These are phyloP conservation scores for Solanum sejunctum DNA, from an alignment of 257 asterid species.

Conservation along the genomic window DNA sequence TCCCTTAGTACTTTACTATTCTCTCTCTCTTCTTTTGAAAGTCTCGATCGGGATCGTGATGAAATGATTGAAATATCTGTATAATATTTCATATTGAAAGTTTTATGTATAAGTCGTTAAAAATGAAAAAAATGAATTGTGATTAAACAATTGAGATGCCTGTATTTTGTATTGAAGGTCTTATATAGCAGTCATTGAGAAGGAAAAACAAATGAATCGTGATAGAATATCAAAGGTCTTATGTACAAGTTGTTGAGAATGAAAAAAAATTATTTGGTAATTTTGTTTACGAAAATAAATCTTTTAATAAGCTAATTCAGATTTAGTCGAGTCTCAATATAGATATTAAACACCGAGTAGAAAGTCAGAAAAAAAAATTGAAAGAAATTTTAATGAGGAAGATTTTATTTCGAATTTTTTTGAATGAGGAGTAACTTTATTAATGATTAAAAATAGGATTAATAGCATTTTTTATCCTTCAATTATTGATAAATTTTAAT, in stretches of 20 bases:
- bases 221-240: not conserved
- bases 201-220: not conserved
- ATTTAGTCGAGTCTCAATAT: not conserved
- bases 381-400: not conserved
- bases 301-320: not conserved
- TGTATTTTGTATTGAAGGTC: not conserved
- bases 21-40: not conserved
- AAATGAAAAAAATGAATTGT: not conserved
- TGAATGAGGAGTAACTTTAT: not conserved
- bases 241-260: not conserved
- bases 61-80: not conserved
- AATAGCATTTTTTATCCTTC: not conserved
- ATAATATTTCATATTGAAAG: not conserved
- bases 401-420: not conserved
- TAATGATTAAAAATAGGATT: not conserved
- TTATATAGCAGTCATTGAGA: fast-evolving
- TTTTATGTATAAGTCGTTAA: fast-evolving
- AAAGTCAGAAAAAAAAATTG: not conserved
- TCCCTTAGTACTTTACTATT: not conserved
- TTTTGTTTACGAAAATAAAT: too few relatives aligned
- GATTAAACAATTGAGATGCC: too few relatives aligned
- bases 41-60: fast-evolving
- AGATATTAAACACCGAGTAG: too few relatives aligned
- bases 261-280: too few relatives aligned
- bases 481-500: not conserved